Conservation (phyloP, 2,329 filamentous ascomycete genomes). For the Aspergillus felis region DNA sequence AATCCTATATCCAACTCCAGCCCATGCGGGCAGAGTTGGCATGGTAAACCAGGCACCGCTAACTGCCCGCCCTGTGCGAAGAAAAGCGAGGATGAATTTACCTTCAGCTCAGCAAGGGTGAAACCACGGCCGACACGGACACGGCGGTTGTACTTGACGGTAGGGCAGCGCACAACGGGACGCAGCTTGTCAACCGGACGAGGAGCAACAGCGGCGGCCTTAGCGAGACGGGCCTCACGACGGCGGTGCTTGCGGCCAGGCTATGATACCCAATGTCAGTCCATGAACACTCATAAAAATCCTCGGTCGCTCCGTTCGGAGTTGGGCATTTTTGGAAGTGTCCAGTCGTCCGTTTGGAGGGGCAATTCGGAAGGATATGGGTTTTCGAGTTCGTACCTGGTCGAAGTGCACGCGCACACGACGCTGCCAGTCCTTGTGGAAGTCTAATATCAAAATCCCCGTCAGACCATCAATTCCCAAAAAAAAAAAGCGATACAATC, state of each 20-base stretch:
- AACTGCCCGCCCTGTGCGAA: neutral
- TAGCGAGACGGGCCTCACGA: conserved; percentile 84
- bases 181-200: conserved; percentile 96
- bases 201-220: conserved; percentile 92
- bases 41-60: neutral
- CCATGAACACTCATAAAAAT: conserved; percentile 12
- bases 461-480: conserved; percentile 22
- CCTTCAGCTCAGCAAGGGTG: conserved; percentile 97
- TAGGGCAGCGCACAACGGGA: conserved; percentile 95
- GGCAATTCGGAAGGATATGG: conserved; percentile 11
- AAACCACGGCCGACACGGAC: conserved; percentile 96
- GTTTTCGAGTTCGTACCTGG: conserved; percentile 69
- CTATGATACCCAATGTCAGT: conserved; percentile 52
- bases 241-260: conserved; percentile 93
- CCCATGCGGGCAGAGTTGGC: neutral
- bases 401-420: conserved; percentile 99
- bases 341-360: conserved; percentile 9
- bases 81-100: conserved; percentile 44
- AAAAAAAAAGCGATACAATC: conserved; percentile 17
- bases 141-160: conserved; percentile 98
- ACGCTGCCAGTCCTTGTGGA: conserved; percentile 99
- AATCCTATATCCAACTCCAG: neutral
- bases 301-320: neutral
- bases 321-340: neutral
- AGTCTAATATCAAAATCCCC: conserved; percentile 57